Evolutionary conservation across 805 yeast genomes (phyloP), one percentile per base, ranked within the genome.

Genomic region (Schwanniomyces occidentalis): DNA sequence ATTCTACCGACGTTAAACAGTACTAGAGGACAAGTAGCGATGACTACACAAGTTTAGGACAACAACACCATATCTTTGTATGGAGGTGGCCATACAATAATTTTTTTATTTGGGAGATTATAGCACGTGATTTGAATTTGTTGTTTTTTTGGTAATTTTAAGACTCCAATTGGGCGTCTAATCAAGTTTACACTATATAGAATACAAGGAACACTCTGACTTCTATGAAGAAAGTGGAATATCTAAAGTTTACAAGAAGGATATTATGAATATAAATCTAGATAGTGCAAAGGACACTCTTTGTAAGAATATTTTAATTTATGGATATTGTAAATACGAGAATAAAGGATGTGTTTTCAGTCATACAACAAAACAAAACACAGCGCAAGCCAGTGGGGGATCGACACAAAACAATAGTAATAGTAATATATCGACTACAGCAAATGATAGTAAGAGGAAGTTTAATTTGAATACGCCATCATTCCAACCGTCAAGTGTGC

Each of bases 251-350:
- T 10, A 24, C 24, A 14, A 14, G 18, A 16, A 15, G 16, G 8
- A 8, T 6, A 27, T 16, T 17, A 58, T 56, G 61, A 58, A 56
- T 39, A 60, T 67, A 39, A 73, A 74, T 48, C 63, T 66, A 38
- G 80, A 76, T 27, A 63, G 76, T 54, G 89, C 90, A 5, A 82
- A 76, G 57, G 81, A 80, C 40, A 81, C 87, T 18, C 89, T 84
- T 37, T 88, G 96, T 62, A 75, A 89, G 56, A 88, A 88, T 51
- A 80, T 87, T 36, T 77, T 82, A 30, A 85, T 86, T 21, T 88
- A 87, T 64, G 96, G 96, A 3, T 86, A 75, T 51, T 88, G 96
- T 67, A 86, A 86, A 56, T 87, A 76, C 62, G 89, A 85, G 49
- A 83, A 84, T 46, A 87, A 86, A 50, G 95, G 95, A 8, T 88